A percentile compares a stretch with the other conserved stretches of the same genome.
Evolutionary conservation across 2,329 filamentous ascomycete species (phyloP).

Genomic region (Monosporascus sp.): DNA sequence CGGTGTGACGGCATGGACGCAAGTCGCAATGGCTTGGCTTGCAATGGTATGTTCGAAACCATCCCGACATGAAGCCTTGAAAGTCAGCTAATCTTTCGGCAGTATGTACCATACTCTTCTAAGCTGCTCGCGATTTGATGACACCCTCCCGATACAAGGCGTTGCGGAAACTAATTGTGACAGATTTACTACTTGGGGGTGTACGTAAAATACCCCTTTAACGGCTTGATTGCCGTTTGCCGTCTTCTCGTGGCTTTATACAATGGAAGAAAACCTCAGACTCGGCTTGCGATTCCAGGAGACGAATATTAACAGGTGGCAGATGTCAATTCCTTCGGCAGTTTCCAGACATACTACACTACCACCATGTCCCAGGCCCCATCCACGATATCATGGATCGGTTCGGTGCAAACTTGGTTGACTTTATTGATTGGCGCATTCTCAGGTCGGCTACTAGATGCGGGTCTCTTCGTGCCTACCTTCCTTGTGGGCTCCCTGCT

Average conservation of each 20-base stretch:
- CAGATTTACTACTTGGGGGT: constrained; percentile 38
- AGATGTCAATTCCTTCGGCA: constrained; percentile 36
- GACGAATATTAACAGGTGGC: not conserved
- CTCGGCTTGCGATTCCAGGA: not conserved
- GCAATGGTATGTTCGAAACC: constrained; percentile 20
- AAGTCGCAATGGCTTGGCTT: constrained; percentile 30
- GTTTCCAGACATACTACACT: constrained; percentile 41
- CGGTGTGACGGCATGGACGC: constrained; percentile 28
- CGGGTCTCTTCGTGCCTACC: constrained; percentile 33
- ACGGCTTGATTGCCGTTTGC: not conserved
- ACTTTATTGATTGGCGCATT: constrained; percentile 35
- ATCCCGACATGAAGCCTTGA: not conserved
- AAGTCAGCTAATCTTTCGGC: not conserved
- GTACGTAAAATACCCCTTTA: constrained; percentile 8
- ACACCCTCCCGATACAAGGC: not conserved
- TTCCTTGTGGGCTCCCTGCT: constrained; percentile 32
- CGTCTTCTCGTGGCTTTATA: not conserved
- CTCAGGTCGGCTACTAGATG: constrained; percentile 38
- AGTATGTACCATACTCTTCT: not conserved
- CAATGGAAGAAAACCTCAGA: not conserved
- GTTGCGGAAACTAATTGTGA: not conserved
- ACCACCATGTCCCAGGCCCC: constrained; percentile 24
- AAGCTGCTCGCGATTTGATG: not conserved
- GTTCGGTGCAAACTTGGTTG: constrained; percentile 37
- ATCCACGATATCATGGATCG: constrained; percentile 39